Percentiles rank a stretch among this genome's conserved stretches.
phyloP scores from a whole-genome alignment of 306 rosid species.

The Astragalus glycyphyllos region DNA sequence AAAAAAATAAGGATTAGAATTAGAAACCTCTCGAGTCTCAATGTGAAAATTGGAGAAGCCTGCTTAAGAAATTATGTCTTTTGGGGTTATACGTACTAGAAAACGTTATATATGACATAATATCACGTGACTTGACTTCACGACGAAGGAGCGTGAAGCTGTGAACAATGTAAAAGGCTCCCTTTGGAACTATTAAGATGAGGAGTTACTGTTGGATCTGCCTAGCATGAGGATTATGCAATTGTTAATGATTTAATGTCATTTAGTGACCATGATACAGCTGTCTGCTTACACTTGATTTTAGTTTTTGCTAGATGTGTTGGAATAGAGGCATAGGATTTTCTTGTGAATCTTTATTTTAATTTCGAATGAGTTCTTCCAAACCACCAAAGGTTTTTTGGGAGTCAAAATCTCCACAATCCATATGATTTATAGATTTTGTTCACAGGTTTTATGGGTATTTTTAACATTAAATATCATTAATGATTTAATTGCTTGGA shows the following conservation, averaged over 20 bases:
- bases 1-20: neutral
- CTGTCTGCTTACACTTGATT: neutral
- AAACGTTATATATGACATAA: neutral
- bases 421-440: neutral
- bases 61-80: neutral
- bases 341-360: neutral
- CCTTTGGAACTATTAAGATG: neutral
- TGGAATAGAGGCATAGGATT: neutral
- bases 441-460: neutral
- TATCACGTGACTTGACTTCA: neutral
- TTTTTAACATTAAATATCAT: constrained; percentile 12
- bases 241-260: neutral
- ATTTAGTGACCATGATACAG: constrained; percentile 33
- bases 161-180: neutral
- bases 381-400: neutral
- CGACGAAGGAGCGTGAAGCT: neutral
- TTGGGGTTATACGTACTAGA: neutral
- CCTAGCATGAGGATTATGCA: constrained; percentile 17
- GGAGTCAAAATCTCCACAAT: neutral
- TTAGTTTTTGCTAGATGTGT: constrained; percentile 14
- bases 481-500: neutral
- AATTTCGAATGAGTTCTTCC: neutral
- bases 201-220: constrained; percentile 8
- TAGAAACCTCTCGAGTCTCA: neutral
- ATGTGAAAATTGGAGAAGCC: neutral